These are phyloP conservation scores for Penicillium griseofulvum DNA, from an alignment of 2,329 filamentous ascomycete genomes.

Conservation along the genomic window DNA sequence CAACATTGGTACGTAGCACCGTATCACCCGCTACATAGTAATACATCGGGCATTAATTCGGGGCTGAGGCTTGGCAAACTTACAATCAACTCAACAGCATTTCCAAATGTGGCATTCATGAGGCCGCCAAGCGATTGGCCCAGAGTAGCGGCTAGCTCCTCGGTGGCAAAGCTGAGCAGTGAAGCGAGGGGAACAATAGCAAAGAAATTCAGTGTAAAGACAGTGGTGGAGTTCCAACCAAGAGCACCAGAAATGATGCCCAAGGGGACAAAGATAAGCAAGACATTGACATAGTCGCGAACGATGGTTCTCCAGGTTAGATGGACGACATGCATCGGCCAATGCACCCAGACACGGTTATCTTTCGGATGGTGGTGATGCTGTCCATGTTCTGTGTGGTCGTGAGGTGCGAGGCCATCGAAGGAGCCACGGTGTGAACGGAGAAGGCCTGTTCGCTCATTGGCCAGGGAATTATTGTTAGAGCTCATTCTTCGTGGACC, in stretches of 20 bases:
- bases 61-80: slow-evolving; percentile 41
- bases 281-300: slow-evolving; percentile 57
- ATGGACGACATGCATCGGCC: slow-evolving; percentile 40
- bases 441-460: slow-evolving; percentile 39
- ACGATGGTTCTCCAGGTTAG: slow-evolving; percentile 46
- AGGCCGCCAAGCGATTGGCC: slow-evolving; percentile 62
- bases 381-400: slow-evolving; percentile 13
- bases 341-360: slow-evolving; percentile 37
- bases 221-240: slow-evolving; percentile 54
- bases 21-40: not conserved
- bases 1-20: not conserved
- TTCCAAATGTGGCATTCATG: slow-evolving; percentile 66
- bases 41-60: not conserved
- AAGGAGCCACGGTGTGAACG: slow-evolving; percentile 18
- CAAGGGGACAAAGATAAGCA: slow-evolving; percentile 63
- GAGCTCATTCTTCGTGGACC: slow-evolving; percentile 33
- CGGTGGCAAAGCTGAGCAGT: slow-evolving; percentile 62
- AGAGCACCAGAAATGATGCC: slow-evolving; percentile 63
- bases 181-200: slow-evolving; percentile 63
- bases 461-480: slow-evolving; percentile 27
- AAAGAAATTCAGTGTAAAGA: slow-evolving; percentile 63
- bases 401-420: slow-evolving; percentile 16
- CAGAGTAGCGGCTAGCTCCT: slow-evolving; percentile 60
- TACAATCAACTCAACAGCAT: slow-evolving; percentile 68
- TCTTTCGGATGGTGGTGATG: slow-evolving; percentile 36